Evolutionary conservation across 2,329 filamentous ascomycete genomes (phyloP).

Genomic region (Phoma sp.): DNA sequence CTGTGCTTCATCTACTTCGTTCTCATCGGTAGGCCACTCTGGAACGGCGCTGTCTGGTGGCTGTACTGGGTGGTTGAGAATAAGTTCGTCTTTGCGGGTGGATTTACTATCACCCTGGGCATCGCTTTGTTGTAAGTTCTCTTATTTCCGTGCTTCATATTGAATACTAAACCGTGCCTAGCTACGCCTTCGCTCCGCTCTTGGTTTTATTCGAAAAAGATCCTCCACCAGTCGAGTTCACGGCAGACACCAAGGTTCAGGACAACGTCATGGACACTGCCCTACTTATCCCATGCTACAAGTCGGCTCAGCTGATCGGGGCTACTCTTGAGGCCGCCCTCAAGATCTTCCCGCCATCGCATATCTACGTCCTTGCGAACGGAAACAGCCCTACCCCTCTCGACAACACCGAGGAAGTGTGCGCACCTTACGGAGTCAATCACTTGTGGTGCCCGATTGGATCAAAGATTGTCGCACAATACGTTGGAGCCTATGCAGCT

Average conservation of each 20-base stretch:
- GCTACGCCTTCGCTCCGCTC: constrained; percentile 39
- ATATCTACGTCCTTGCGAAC: constrained; percentile 58
- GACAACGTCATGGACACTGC: constrained; percentile 47
- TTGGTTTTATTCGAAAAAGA: constrained; percentile 43
- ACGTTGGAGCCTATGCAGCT: constrained; percentile 56
- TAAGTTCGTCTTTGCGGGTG: constrained; percentile 50
- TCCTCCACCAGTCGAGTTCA: constrained; percentile 27
- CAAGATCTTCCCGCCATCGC: constrained; percentile 53
- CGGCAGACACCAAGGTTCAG: constrained; percentile 31
- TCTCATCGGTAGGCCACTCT: constrained; percentile 54
- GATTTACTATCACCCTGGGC: constrained; percentile 50
- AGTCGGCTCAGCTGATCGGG: constrained; percentile 51
- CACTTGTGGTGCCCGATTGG: constrained; percentile 58
- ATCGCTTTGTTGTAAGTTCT: constrained; percentile 43
- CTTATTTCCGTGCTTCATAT: no score
- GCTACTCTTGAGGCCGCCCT: constrained; percentile 53
- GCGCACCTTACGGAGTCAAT: constrained; percentile 53
- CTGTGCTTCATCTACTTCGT: constrained; percentile 54
- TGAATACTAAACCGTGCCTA: neutral
- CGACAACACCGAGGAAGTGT: constrained; percentile 57
- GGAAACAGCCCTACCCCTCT: constrained; percentile 55
- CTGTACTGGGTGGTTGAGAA: constrained; percentile 50
- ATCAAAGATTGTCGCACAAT: constrained; percentile 58
- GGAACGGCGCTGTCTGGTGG: constrained; percentile 54
- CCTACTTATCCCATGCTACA: constrained; percentile 58